A percentile compares a stretch with the other conserved stretches of the same genome.
phyloP scores from a whole-genome alignment of 179 eudicot genomes.

The Sideroxylon spinosum region DNA sequence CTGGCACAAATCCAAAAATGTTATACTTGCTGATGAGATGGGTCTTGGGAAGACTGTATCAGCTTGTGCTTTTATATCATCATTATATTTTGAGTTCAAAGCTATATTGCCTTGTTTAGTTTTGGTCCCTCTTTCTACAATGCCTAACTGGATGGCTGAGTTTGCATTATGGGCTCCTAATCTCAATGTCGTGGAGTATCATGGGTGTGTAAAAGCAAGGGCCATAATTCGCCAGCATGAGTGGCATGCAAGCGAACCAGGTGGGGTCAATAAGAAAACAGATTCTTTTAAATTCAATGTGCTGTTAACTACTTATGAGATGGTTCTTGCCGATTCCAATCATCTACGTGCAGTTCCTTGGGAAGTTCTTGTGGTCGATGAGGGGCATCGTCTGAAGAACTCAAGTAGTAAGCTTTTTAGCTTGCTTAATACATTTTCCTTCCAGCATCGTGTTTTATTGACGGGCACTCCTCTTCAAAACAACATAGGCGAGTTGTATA shows the following conservation, averaged over 20 bases:
- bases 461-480: conserved; percentile 99
- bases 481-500: conserved; percentile 91
- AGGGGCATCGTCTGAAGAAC: conserved; percentile 94
- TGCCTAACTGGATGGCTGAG: conserved; percentile 99
- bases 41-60: conserved; percentile 99
- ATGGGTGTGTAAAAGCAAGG: conserved; percentile 82
- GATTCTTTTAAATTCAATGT: conserved; percentile 77
- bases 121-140: conserved; percentile 96
- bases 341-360: conserved; percentile 85
- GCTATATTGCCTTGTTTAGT: conserved; percentile 80
- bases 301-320: conserved; percentile 91
- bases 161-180: conserved; percentile 88
- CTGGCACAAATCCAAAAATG: conserved; percentile 87
- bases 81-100: conserved; percentile 77
- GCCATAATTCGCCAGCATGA: conserved; percentile 77
- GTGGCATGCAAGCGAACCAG: conserved; percentile 68
- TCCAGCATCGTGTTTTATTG: conserved; percentile 89
- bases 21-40: conserved; percentile 98
- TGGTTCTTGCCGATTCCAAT: conserved; percentile 86
- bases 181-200: conserved; percentile 92
- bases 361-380: conserved; percentile 98
- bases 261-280: conserved; percentile 44
- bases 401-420: conserved; percentile 84
- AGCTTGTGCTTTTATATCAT: conserved; percentile 79
- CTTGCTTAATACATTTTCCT: conserved; percentile 78